Conservation (phyloP, 2,329 filamentous ascomycete genomes). For the Nemania diffusa region DNA sequence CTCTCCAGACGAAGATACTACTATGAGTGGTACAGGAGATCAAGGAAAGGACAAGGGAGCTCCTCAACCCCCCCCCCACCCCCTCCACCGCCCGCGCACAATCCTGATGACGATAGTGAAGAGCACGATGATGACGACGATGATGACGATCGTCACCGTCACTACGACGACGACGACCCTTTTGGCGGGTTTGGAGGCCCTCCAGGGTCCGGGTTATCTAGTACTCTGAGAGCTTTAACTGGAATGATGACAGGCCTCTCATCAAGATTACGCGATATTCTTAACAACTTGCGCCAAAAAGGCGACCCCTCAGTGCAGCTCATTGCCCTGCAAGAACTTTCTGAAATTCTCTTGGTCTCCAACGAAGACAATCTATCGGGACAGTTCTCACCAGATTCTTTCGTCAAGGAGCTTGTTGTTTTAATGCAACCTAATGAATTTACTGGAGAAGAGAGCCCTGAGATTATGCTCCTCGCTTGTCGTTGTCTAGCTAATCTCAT, state of each 20-base stretch:
- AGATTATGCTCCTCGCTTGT: conserved; percentile 97
- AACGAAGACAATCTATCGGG: conserved; percentile 97
- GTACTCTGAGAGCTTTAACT: conserved; percentile 84
- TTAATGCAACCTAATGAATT: conserved; percentile 93
- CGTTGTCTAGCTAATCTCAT: conserved; percentile 96
- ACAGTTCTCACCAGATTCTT: conserved; percentile 92
- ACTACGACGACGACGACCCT: conserved; percentile 74
- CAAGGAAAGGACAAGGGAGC: conserved; percentile 55
- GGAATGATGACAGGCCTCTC: conserved; percentile 92
- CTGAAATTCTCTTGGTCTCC: conserved; percentile 90
- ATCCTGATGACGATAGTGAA: conserved; percentile 53
- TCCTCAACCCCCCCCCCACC: conserved; percentile 53
- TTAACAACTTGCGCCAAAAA: conserved; percentile 80
- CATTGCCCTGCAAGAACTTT: conserved; percentile 91
- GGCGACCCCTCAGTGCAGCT: conserved; percentile 88
- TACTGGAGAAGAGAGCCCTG: conserved; percentile 85
- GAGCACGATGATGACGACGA: conserved; percentile 61
- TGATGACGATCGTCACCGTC: conserved; percentile 62
- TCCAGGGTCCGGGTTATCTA: conserved; percentile 74
- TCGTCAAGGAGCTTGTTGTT: conserved; percentile 91
- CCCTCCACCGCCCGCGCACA: conserved; percentile 55
- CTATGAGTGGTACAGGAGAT: conserved; percentile 77
- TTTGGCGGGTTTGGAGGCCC: conserved; percentile 75
- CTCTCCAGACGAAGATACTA: conserved; percentile 68
- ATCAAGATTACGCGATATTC: conserved; percentile 79